A percentile compares a stretch with the other conserved stretches of the same genome.
Conservation (phyloP, 306 rosid genomes). For the Acacia crassicarpa region DNA sequence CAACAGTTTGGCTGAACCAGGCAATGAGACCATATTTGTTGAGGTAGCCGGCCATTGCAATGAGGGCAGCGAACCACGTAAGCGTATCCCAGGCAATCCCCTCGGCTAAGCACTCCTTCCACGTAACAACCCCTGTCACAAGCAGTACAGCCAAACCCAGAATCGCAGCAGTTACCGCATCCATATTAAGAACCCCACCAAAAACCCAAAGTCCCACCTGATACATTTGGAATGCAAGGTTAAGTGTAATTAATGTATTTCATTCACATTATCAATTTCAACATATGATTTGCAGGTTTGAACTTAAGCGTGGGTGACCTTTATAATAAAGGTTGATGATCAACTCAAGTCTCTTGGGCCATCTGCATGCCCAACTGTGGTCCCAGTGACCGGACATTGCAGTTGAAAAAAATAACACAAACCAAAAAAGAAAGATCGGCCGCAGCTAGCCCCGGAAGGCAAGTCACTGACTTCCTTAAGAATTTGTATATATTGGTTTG, state of each 20-base stretch:
- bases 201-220: slow-evolving; percentile 78
- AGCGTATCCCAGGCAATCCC: slow-evolving; percentile 99
- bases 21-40: slow-evolving; percentile 76
- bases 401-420: no score
- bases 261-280: neutral
- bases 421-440: neutral
- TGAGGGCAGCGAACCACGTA: slow-evolving; percentile 99
- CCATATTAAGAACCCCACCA: slow-evolving; percentile 61
- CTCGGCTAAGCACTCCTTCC: slow-evolving; percentile 98
- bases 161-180: slow-evolving; percentile 87
- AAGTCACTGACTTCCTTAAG: neutral
- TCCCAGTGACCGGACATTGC: no score
- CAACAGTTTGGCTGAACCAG: slow-evolving; percentile 72
- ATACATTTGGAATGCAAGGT: neutral
- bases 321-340: neutral
- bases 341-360: neutral
- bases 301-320: neutral
- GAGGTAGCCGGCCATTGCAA: slow-evolving; percentile 98
- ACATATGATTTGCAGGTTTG: neutral
- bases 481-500: neutral
- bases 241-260: neutral
- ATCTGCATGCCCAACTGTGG: neutral
- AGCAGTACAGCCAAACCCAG: slow-evolving; percentile 87
- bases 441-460: neutral
- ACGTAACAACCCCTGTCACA: slow-evolving; percentile 89